Evolutionary conservation across 768 basidiomycete species (phyloP), one percentile per base, ranked within the genome.

Genomic region (Phlegmacium glaucopus): DNA sequence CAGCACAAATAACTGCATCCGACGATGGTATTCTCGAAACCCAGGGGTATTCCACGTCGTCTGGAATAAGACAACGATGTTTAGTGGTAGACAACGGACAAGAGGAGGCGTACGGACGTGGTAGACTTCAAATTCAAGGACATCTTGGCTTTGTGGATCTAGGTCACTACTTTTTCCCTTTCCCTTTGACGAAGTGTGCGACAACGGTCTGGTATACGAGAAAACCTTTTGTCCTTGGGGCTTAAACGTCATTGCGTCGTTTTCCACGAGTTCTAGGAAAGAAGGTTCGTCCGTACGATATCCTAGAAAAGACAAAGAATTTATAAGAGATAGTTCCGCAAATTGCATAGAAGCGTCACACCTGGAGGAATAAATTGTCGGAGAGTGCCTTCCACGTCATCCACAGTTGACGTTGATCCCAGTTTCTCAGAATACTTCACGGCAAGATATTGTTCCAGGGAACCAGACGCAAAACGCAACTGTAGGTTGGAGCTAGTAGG

Each of bases 1-100:
- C 46, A 95, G 63, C 53, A 97, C 91, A 64, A 96, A 97, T 42
- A 97, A 62, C 66, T 98, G 96, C 88, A 96, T 95, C 45, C 81
- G 74, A 13, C 87, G 78, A 61, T 97, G 95, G 51, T 91, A 93
- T 65, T 95, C 92, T 61, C 75, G 77, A 69, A 97, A 98, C 10
- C 90, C 94, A 6, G 87, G 79, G 0, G 91, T 90, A 48, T 81
- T 65, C 81, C 90, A 94, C 16, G 83, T 94, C 15, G 82, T 69
- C 94, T 97, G 57, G 42, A 40, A 39, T 2, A 29, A 15, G 26
- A 4, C 26, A 8, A n/a, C 40, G 6, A 42, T 9, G 4, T 35
- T 39, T 26, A 40, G 37, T 40, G 40, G 50, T 1, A 25, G 22
- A 25, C 12, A 16, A 13, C 17, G 16, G 16, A 36, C 18, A 53